Conservation (phyloP, 345 rosid species). For the Acer yangbiense region DNA sequence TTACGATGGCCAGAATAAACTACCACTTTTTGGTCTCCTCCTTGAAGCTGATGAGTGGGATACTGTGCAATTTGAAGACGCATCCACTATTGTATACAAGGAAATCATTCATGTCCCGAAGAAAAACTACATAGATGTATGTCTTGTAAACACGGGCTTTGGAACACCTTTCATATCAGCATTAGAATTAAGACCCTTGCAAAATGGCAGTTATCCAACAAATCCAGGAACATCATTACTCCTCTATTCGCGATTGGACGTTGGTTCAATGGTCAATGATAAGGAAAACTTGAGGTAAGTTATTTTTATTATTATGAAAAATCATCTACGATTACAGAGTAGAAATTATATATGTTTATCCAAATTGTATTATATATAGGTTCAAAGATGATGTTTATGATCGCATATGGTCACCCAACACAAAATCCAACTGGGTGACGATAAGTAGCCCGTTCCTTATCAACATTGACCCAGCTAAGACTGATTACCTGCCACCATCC, state of each 20-base stretch:
- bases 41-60: conserved; percentile 1
- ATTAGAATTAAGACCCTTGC: conserved; percentile 21
- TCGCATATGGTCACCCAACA: too few relatives aligned
- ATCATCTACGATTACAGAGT: too few relatives aligned
- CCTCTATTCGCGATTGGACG: neutral
- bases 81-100: neutral
- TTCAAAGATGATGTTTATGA: too few relatives aligned
- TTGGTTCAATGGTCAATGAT: neutral
- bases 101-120: neutral
- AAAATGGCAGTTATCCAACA: conserved; percentile 1
- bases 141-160: neutral
- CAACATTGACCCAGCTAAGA: too few relatives aligned
- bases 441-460: too few relatives aligned
- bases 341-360: too few relatives aligned
- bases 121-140: neutral
- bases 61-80: neutral
- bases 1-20: conserved; percentile 6
- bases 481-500: too few relatives aligned
- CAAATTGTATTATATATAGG: too few relatives aligned
- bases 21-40: conserved; percentile 14
- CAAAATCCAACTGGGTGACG: too few relatives aligned
- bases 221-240: neutral
- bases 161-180: conserved; percentile 23
- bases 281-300: neutral
- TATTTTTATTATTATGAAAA: too few relatives aligned